Evolutionary conservation across 495 filamentous ascomycete genomes (phyloP).

Genomic region (Aspergillus homomorphus): DNA sequence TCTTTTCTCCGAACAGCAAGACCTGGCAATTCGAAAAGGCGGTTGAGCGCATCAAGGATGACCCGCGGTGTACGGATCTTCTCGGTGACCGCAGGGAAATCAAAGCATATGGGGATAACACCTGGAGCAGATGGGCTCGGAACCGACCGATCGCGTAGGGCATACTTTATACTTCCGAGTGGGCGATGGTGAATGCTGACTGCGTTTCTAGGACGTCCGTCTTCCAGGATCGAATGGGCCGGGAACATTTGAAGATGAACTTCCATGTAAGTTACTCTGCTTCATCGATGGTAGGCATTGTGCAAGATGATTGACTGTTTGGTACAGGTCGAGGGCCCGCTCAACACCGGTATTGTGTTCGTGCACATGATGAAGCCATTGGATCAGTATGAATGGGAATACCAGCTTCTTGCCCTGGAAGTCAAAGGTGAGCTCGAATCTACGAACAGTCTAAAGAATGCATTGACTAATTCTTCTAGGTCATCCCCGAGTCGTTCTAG

Average conservation of each 20-base stretch:
- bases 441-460: background rate
- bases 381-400: slow-evolving; percentile 67
- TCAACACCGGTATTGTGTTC: slow-evolving; percentile 67
- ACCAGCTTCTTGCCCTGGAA: slow-evolving; percentile 78
- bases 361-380: slow-evolving; percentile 71
- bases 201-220: slow-evolving; percentile 51
- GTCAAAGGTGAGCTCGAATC: slow-evolving; percentile 50
- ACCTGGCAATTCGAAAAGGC: slow-evolving; percentile 87
- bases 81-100: slow-evolving; percentile 76
- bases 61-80: slow-evolving; percentile 65
- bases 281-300: background rate
- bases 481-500: slow-evolving; percentile 48
- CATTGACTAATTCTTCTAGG: slow-evolving; percentile 22
- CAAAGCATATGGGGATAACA: slow-evolving; percentile 79
- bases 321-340: slow-evolving; percentile 73
- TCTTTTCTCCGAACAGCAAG: slow-evolving; percentile 81
- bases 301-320: background rate
- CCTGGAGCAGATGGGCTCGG: slow-evolving; percentile 75
- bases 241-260: slow-evolving; percentile 79
- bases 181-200: background rate
- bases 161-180: background rate
- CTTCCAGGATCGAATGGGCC: slow-evolving; percentile 68
- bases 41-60: slow-evolving; percentile 71
- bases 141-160: slow-evolving; percentile 80
- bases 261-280: slow-evolving; percentile 66